Evolutionary conservation across 331 rosid species (phyloP).

Genomic region (Pyracantha coccinea): DNA sequence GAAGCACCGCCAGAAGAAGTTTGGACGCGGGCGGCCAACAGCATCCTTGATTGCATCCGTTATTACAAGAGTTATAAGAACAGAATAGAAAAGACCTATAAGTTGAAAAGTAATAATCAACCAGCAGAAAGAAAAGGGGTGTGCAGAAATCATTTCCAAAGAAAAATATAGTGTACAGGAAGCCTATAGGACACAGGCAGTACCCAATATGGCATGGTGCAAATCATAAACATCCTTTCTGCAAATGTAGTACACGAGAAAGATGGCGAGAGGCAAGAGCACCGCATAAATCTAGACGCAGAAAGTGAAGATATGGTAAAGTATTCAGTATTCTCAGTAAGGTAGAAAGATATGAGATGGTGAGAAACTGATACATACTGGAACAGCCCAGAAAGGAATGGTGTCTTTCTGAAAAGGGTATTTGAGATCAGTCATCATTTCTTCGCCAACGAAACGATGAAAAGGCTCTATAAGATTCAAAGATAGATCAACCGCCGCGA

Average conservation of each 20-base stretch:
- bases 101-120: background rate
- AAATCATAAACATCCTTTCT: constrained; percentile 17
- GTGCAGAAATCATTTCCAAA: background rate
- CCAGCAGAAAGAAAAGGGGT: background rate
- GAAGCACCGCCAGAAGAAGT: constrained; percentile 21
- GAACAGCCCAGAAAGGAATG: constrained; percentile 13
- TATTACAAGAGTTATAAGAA: constrained; percentile 12
- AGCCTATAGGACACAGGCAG: background rate
- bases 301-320: background rate
- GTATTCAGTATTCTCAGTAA: background rate
- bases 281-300: constrained; percentile 4
- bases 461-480: constrained; percentile 13
- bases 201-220: constrained; percentile 14
- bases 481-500: background rate
- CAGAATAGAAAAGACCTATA: constrained; percentile 8
- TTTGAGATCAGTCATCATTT: constrained; percentile 6
- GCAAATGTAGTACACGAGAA: background rate
- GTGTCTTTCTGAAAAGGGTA: constrained; percentile 12
- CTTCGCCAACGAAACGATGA: constrained; percentile 7
- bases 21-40: constrained; percentile 16
- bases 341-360: background rate
- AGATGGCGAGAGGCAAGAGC: background rate
- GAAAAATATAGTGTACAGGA: background rate
- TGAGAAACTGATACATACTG: constrained; percentile 1
- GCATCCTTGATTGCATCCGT: constrained; percentile 18